Base-by-base conservation (phyloP, 2,329 filamentous ascomycete species). In the Sclerotinia spermophila region DNA sequence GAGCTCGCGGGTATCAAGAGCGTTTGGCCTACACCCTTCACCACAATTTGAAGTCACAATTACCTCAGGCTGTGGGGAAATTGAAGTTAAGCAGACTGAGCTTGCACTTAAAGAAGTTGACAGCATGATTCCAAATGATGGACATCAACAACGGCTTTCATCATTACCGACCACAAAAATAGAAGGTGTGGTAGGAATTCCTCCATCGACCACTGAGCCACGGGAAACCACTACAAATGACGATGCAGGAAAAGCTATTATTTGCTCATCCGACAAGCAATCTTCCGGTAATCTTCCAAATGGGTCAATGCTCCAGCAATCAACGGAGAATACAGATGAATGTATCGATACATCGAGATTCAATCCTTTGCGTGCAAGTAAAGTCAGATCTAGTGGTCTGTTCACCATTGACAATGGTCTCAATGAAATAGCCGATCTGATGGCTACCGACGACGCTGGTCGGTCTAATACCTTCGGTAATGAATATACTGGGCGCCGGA, bases 1-100 rank as follows among this genome's bases (percentile, higher is more conserved):
- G 53, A 76, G 72, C 56, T 73, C 67, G 7, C 73, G 76, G 65
- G 76, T 75, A 27, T 73, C 76, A 42, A 75, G 75, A 69, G 75
- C 70, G n/a, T 77, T 78, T 69, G 74, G 74, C 8, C 72, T 77
- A 35, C 56, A 58, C n/a, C 45, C 72, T 35, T 72, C 69, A 15
- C 27, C 60, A 13, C 73, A 70, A 45, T 73, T 76, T 65, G 71
- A 74, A 58, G 53, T 74, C 42, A 58, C 62, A 3, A 56, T 72
- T 27, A 44, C 66, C 15, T 27, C 62, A 48, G 33, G 24, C 42
- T 35, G 38, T 44, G 62, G n/a, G n/a, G 24, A 66, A 30, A 7
- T 24, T 66, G 45, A 40, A 17, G n/a, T 48, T 17, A 53, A 53
- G 24, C 33, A 66, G 33, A 30, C 45, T 13, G 45, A 53, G 11